Base-by-base conservation (phyloP, 2,329 filamentous ascomycete species). In the Aureobasidium uvarum region DNA sequence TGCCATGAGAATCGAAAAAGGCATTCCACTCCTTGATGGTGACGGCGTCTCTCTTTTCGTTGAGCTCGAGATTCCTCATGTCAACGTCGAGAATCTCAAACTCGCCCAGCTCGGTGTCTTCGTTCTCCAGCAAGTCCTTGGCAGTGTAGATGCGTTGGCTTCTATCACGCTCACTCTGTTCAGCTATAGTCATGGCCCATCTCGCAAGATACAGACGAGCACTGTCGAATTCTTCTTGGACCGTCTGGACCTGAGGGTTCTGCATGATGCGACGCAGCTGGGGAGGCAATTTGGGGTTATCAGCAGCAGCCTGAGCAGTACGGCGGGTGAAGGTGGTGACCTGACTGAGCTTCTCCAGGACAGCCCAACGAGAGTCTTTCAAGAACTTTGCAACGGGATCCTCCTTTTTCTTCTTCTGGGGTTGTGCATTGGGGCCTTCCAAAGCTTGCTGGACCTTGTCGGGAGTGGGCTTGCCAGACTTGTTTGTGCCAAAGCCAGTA, bases 141-240 rank as follows among this genome's bases (percentile, higher is more conserved):
- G 92, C 94, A 0, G 93, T 97, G 90, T 92, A 99, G 73, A 96
- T 93, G 54, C 93, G 84, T 76, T 93, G 89, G 60, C 87, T 90
- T 28, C 89, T 83, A 71, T 99, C 95, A 45, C 87, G 84, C 73
- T 99, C 95, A 72, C 93, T 94, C 79, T 99, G 95, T 76, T 99
- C 96, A 0, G 95, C 93, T 69, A 99, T 96, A 8, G 92, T 92
- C 95, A 99, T 98, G 2, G 95, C 95, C 95, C 95, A 99, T 68
- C 95, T 85, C 25, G 95, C 95, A 45, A 99, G 83, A 74, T 99
- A 99, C 67, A 99, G 84, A 69, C 95, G 86, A 4, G 96, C 95
- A 72, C 92, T 96, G 80, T 99, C 96, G 71, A 97, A 99, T 74
- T 99, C 96, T 67, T 98, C 93, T 74, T 97, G 93, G 25, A 99